Evolutionary conservation across 768 basidiomycete species (phyloP), one percentile per base, ranked within the genome.

Genomic region (Suillus paluster): DNA sequence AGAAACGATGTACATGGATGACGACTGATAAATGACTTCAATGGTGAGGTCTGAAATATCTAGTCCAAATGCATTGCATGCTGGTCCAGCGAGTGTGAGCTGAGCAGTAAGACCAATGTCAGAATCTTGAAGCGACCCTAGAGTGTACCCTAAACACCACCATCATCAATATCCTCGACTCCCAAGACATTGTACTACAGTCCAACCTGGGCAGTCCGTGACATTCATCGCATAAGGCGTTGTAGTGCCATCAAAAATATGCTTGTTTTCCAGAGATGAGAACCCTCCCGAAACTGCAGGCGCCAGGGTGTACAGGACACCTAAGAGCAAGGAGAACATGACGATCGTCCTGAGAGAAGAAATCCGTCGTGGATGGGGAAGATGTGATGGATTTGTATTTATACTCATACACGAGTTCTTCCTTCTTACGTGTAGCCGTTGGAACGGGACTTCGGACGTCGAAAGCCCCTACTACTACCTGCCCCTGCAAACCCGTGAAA

Each of bases 11-110:
- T 63, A 85, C 84, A 81, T 78, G 48, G 82, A 78, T 58, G 73
- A 73, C 21, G 81, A 83, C 71, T 91, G 88, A 67, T 91, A 90
- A 14, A 82, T 84, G 8, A 91, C 86, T 68, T 87, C 75, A 21
- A 92, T 77, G n/a, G 83, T 86, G 23, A 92, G 80, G 62, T 85
- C 73, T 0, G 71, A 50, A 36, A 90, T 75, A 65, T 91, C 90
- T 1, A 66, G 73, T 4, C 89, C 89, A 66, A 89, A 91, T 4
- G 84, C 86, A 64, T 90, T 80, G 69, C 90, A 92, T 10, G 84
- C 78, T 17, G 73, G 42, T 2, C 88, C 88, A 1, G 83, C 80
- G 8, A 91, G 77, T 39, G 70, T 73, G 5, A 91, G 75, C 19
- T 79, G 76, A 30, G 88, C 89, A 0, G 77, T 81, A 30, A 91